A percentile compares a stretch with the other conserved stretches of the same genome.
These are phyloP conservation scores for Neospermospora avenae DNA, from an alignment of 2,329 filamentous ascomycete species.

Conservation along the genomic window DNA sequence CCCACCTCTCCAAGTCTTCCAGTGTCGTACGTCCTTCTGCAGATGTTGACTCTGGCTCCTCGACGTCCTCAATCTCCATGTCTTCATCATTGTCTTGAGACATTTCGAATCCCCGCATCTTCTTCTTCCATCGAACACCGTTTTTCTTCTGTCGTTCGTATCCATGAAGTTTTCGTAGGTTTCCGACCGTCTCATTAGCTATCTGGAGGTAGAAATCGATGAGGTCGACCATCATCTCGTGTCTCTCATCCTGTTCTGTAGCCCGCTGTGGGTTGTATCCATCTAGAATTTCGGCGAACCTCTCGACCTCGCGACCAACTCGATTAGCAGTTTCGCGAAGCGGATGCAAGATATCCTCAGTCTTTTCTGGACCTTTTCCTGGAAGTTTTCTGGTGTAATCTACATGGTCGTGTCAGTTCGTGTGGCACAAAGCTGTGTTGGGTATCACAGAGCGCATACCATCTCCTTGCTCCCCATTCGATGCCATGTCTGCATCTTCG, in stretches of 20 bases:
- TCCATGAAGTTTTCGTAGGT: constrained; percentile 41
- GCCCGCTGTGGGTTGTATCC: constrained; percentile 58
- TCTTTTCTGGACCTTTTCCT: constrained; percentile 38
- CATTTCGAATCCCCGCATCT: constrained; percentile 35
- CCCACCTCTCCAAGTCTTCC: constrained; percentile 60
- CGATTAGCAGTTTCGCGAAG: constrained; percentile 63
- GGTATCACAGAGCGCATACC: background rate
- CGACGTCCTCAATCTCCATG: constrained; percentile 48
- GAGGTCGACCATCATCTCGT: constrained; percentile 65
- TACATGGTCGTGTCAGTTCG: constrained; percentile 10
- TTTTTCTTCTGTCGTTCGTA: constrained; percentile 30
- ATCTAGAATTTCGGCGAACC: constrained; percentile 81
- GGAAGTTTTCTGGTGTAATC: constrained; percentile 27
- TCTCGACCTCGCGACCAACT: constrained; percentile 78
- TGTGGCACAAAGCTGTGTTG: background rate
- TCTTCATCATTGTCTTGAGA: constrained; percentile 29
- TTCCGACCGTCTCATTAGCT: constrained; percentile 44
- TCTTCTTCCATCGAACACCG: constrained; percentile 34
- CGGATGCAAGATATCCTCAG: constrained; percentile 51
- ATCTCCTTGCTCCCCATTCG: constrained; percentile 30
- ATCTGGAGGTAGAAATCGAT: constrained; percentile 62
- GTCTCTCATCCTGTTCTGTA: constrained; percentile 50
- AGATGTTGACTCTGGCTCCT: constrained; percentile 42
- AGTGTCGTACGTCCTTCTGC: constrained; percentile 35
- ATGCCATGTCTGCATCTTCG: constrained; percentile 37